Base-by-base conservation (phyloP, 2,329 filamentous ascomycete genomes). In the Didymella segeticola region DNA sequence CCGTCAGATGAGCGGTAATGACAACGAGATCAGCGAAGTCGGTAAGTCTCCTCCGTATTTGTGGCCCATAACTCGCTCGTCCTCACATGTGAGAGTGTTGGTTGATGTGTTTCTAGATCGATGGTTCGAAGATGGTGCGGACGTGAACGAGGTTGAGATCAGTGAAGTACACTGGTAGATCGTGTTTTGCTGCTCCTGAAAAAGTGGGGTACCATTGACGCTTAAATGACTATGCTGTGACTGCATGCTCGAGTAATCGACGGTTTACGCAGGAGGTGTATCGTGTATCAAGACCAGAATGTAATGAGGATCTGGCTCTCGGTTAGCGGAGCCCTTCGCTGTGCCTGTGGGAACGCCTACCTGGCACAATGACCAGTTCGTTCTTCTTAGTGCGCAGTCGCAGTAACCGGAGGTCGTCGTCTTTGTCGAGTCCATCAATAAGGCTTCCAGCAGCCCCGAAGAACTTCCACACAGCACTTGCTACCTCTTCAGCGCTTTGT, bases 351-450 rank as follows among this genome's bases (percentile, higher is more conserved):
- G 20, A 5, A 25, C n/a, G 53, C 73, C 39, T 71, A 82, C 80
- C 80, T 47, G 89, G 90, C 17, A 93, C 88, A 67, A 95, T 90
- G 54, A 95, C 88, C 58, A 95, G 78, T 74, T 96, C 91, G 64
- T 92, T 89, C 74, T 90, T 92, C 79, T 87, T 91, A n/a, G 90
- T 93, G 61, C 91, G 83, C 60, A 96, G 71, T 58, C 90, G 82
- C 45, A 95, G 75, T 41, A 95, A 79, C 75, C 88, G 91, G 58
- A 93, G 76, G 70, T 93, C 90, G 66, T 95, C 90, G 77, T 92
- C 88, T 26, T 82, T 80, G 68, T 93, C 89, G 64, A 93, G 77
- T 56, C 88, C 88, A 58, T 87, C 81, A n/a, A 92, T 86, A 61
- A 93, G 76, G 33, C 80, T 83, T 15, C 86, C 88, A 1, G 89